Base-by-base conservation (phyloP, 169 alveolate genomes). In the Babesia divergens region DNA sequence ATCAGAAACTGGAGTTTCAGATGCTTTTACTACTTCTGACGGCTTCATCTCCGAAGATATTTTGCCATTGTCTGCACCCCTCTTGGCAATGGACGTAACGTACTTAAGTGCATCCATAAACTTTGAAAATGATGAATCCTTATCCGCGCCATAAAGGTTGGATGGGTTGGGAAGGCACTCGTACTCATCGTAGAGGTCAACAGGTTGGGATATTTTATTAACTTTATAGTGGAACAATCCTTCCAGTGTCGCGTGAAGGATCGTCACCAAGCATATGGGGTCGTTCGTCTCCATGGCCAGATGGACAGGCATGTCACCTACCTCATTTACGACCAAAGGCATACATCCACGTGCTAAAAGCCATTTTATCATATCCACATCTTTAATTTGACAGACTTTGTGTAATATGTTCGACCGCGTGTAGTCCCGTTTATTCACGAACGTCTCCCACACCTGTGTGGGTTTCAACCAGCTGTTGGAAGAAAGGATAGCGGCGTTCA, bases 251-350 rank as follows among this genome's bases (percentile, higher is more conserved):
- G 68, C 55, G 22, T 69, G 83, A 16, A 80, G 32, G 44, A 80
- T 70, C 6, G 88, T 80, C 11, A 69, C 29, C 32, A 69, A 26
- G 42, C 76, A 56, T 32, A 51, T 6, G 3, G 88, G 88, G 46
- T 80, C 88, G 9, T 59, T 68, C 11, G 74, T 31, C 29, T 80
- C 84, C 42, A 80, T 44, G 16, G 88, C 52, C 8, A 80, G 31
- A 65, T 80, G 88, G n/a, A 80, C 84, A 3, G 88, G 88, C 71
- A 80, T 34, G 31, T 80, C 88, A 1, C 88, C 88, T 22, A 56
- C 62, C 42, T 80, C 88, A 58, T 80, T 80, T 1, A 80, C 83
- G 2, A 62, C 84, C 35, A 80, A 35, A 1, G 88, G 88, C 44
- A 37, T 29, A 38, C 59, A 80, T 0, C 88, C 88, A 24, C 66